Base-by-base conservation (phyloP, 176 grass and related monocot genomes). In the Ananas comosus region DNA sequence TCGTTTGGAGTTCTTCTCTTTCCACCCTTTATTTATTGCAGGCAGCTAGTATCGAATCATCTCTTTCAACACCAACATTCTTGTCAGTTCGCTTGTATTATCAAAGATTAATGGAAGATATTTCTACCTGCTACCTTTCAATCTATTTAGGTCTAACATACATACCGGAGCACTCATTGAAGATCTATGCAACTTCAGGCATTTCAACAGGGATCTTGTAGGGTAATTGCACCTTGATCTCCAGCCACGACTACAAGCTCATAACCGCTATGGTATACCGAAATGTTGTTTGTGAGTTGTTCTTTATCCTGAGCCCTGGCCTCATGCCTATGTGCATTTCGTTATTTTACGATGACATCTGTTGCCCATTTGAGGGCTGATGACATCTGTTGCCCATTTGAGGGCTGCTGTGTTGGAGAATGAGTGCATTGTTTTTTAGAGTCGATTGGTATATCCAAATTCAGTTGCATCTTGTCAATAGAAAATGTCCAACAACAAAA, bases 151-250 rank as follows among this genome's bases (percentile, higher is more conserved):
- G 95, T 65, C 58, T 88, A 67, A 83, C 87, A 19, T 99, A 88
- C 69, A 83, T 91, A 68, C 95, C 95, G 2, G 95, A 94, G 70
- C 90, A 88, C 19, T 88, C 95, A 23, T 75, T 99, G 82, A 84
- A 99, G 78, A 99, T 99, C 77, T 74, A 99, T 73, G 86, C 95
- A 18, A 88, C 87, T 54, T 86, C 95, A 51, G 82, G 72, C 59
- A 86, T 86, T 83, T 74, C 84, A 69, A 74, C 82, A 11, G 87
- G 87, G 68, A 91, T 84, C 65, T 73, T 84, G 72, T 99, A 91
- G 71, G 48, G 56, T 22, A 22, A 10, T 61, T 61, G 56, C 21
- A 61, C 7, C 56, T 61, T 61, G 56, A 21, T 61, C 56, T 18
- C 56, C 22, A 10, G 16, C 21, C 56, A 9, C 21, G 16, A 18